phyloP scores from a whole-genome alignment of 2,329 filamentous ascomycete genomes.

The Cladobotryum protrusum region DNA sequence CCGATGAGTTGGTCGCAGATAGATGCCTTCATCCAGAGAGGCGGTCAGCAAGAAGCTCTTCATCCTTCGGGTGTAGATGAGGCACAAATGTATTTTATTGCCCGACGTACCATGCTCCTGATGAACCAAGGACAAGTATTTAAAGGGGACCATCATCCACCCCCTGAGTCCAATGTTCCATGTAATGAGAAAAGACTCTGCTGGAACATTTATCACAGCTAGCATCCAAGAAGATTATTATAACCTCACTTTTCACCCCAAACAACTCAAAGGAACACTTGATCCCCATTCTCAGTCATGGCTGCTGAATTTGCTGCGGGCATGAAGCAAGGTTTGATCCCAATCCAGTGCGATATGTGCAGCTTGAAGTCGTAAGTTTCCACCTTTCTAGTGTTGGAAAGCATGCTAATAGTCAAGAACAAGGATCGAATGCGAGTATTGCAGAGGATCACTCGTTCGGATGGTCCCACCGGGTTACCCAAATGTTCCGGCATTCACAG shows the following conservation, averaged over 20 bases:
- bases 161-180: neutral
- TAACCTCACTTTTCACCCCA: neutral
- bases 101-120: neutral
- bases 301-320: conserved; percentile 10
- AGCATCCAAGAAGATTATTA: neutral
- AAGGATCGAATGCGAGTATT: conserved; percentile 12
- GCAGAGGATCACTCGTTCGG: conserved; percentile 12
- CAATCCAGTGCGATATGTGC: conserved; percentile 15
- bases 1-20: conserved; percentile 6
- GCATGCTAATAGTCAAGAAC: neutral
- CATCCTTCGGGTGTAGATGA: neutral
- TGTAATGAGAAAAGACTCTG: neutral
- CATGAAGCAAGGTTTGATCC: conserved; percentile 11
- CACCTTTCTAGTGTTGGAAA: neutral
- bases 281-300: conserved; percentile 3
- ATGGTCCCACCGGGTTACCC: conserved; percentile 12
- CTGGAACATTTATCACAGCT: neutral
- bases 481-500: neutral
- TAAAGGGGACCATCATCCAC: neutral
- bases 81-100: neutral
- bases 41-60: conserved; percentile 8
- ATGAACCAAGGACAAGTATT: neutral
- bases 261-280: neutral
- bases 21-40: neutral
- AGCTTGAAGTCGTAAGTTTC: conserved; percentile 13